Evolutionary conservation across 2,329 filamentous ascomycete genomes (phyloP), one percentile per base, ranked within the genome.

Genomic region (Acephala macrosclerotiorum): DNA sequence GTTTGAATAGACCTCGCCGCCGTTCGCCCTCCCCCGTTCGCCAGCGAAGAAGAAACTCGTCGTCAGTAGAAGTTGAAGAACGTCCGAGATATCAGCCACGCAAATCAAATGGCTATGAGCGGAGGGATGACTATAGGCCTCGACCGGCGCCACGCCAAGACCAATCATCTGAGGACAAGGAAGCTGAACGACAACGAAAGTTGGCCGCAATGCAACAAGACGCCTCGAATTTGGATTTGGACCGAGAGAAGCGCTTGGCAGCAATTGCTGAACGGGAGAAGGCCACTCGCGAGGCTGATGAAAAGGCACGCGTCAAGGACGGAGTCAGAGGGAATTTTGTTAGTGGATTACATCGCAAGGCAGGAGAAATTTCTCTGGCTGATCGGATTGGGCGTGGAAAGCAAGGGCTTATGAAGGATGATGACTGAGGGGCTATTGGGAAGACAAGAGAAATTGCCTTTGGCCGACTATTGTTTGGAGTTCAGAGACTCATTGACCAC

Each of bases 131-230:
- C 66, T 66, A 63, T 29, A 64, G 51, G 57, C 61, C 67, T 67
- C 73, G 59, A 66, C 66, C 38, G 66, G 29, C 61, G 66, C 57
- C 71, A 63, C 64, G 65, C 35, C 61, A 61, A 12, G 68, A 70
- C 56, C 62, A 64, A 65, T 61, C 61, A 65, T 36, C 68, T 61
- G 69, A 72, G 18, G 77, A 79, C 3, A 77, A 76, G 7, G 84
- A 84, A 22, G 85, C 87, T 25, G 88, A 91, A 68, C 83, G 84
- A n/a, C 87, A 88, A 14, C 84, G 85, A 26, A 92, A 88, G 75
- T 79, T 93, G 20, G 90, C 89, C 18, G 89, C 88, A 9, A 93
- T 94, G 91, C 90, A 92, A 76, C 84, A 85, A 20, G 89, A 88
- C 33, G 91, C 91, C 4, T 84, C 83, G 0, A 87, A 90, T 12